Evolutionary conservation across 345 rosid genomes (phyloP), one percentile per base, ranked within the genome.

Genomic region (Citrus sp.): DNA sequence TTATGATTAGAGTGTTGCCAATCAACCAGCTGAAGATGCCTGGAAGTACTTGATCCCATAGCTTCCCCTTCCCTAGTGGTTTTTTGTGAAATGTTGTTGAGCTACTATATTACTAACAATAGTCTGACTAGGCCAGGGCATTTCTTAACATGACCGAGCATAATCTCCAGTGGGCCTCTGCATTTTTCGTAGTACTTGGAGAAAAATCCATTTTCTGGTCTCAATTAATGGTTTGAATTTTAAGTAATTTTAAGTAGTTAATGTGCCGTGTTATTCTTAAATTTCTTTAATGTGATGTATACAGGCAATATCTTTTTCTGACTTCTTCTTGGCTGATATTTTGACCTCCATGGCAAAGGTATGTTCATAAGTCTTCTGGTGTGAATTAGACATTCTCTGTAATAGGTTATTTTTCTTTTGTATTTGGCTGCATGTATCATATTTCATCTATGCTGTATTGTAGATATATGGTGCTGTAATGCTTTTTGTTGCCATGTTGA

Each of bases 301-400:
- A 68, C 93, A 95, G 98, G 88, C 94, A 62, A 92, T 95, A 77
- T 78, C 97, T 7, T 93, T 95, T 85, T 80, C 92, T 2, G 99
- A 95, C 90, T 95, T 95, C 85, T 95, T 95, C 79, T 73, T 95
- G 82, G 99, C 97, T 71, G 99, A 95, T 87, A 92, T 95, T 76
- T 68, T 95, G 78, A 95, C 99, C 64, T 95, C 98, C 69, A 85
- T 95, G 99, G 86, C 99, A 76, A 95, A 95, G 98, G 98, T 95
- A 78, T 70, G 49, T 22, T 42, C 49, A 22, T 32, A 6, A 8
- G 76, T 24, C 21, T 42, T 46, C 54, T 73, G 40, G n/a, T 32
- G 8, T 66, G 58, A 68, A 2, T 61, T 63, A 24, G 34, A 40
- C 56, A 38, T 51, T 80, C 38, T 69, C 69, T 80, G 55, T 10